phyloP scores from a whole-genome alignment of 129 eudicot genomes.

The Pulicaria dysenterica region DNA sequence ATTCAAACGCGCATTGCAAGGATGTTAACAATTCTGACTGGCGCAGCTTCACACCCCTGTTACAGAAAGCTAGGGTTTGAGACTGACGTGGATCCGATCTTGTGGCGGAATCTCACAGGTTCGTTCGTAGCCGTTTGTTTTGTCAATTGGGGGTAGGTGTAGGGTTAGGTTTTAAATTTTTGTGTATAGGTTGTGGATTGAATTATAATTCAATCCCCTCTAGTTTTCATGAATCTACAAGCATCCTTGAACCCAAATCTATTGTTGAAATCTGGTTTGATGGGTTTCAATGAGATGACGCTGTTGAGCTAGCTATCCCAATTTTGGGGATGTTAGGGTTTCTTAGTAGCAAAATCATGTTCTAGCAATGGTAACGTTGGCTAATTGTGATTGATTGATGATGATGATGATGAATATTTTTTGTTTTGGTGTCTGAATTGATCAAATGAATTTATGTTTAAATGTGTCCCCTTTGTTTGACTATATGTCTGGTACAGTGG shows the following conservation, averaged over 20 bases:
- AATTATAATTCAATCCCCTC: not conserved
- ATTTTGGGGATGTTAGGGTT: constrained; percentile 27
- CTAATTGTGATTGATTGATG: constrained; percentile 11
- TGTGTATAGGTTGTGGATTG: constrained; percentile 15
- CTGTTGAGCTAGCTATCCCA: constrained; percentile 13
- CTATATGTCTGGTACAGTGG: constrained; percentile 16
- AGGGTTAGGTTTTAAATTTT: constrained; percentile 7
- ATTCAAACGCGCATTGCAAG: constrained; percentile 31
- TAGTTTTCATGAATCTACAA: not conserved
- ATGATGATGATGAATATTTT: constrained; percentile 25
- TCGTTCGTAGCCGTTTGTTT: constrained; percentile 19
- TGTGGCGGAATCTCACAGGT: constrained; percentile 20
- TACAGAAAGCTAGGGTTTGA: constrained; percentile 48
- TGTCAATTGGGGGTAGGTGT: constrained; percentile 11
- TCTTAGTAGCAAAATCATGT: constrained; percentile 12
- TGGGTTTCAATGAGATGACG: constrained; percentile 47
- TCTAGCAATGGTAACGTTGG: constrained; percentile 5
- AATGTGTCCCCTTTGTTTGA: constrained; percentile 12
- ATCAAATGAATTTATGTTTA: constrained; percentile 18
- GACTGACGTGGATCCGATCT: not conserved
- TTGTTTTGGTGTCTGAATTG: constrained; percentile 12
- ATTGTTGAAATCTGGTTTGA: not conserved
- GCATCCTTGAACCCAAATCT: constrained; percentile 45
- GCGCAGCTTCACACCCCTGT: constrained; percentile 35
- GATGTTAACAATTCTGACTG: not conserved